Base-by-base conservation (phyloP, 2,329 filamentous ascomycete species). In the Cordyceps cicadae region DNA sequence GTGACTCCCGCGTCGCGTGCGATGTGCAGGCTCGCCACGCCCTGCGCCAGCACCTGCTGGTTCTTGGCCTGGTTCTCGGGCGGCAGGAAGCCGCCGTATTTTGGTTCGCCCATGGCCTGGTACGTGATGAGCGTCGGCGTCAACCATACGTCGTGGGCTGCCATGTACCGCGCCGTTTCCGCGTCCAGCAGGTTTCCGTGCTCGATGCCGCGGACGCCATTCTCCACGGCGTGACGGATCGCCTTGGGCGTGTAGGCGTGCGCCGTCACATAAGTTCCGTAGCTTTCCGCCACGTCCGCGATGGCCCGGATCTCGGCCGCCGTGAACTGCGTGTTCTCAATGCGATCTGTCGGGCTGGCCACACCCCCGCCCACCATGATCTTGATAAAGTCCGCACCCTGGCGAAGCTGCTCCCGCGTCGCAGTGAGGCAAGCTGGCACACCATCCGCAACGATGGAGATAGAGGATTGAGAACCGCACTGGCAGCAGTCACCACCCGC, bases 311-410 rank as follows among this genome's bases (percentile, higher is more conserved):
- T 79, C 71, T 86, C 84, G 41, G 77, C 79, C 0, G 76, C 71
- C 0, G 81, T 81, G 69, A 85, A 86, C 67, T 86, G 83, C 15
- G 80, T 69, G 65, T 79, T 76, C 8, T 79, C 76, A 12, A 86
- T 71, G 45, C 71, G 71, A 66, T 86, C 83, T 0, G 81, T 83
- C 0, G 81, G 81, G 12, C 76, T 80, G 0, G 79, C 76, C 1
- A 86, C 82, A 9, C 84, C 83, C 1, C 84, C 83, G 5, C 77
- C 77, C 0, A 74, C 75, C 81, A 85, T 85, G 63, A 87, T 82
- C 69, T 86, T 86, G 69, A 87, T 77, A 64, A 86, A 85, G 66
- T 86, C 81, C 0, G 81, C 79, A 2, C 83, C 83, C 9, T 71
- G 74, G 3, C 83, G 74, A 0, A 87, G 68, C 67, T 85, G 78